Base-by-base conservation (phyloP, 441 rosid genomes). In the Rhodomyrtus psidioides region DNA sequence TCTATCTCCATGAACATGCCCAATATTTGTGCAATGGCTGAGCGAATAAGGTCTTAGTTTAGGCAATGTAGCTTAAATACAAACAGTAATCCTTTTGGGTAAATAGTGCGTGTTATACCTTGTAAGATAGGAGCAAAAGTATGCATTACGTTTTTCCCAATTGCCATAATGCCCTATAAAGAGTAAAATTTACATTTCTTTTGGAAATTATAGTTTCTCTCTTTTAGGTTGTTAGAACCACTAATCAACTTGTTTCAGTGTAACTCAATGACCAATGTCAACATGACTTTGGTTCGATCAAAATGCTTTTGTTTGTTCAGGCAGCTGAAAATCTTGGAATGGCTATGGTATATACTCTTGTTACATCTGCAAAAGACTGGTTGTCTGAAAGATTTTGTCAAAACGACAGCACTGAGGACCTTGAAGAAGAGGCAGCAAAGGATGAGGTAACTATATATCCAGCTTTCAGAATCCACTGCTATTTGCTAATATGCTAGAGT, bases 331-430 rank as follows among this genome's bases (percentile, higher is more conserved):
- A 95, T 88, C 97, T 97, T 88, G 98, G 99, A 81, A 95, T 95
- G 99, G 97, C 99, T 55, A 97, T 97, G 99, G 85, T 96, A 60
- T 97, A 97, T 92, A 95, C 99, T 55, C 90, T 97, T 89, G 95
- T 95, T 84, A 88, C 96, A 88, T 96, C 97, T 85, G 98, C 99
- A 86, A 93, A 96, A 88, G 99, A 96, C 84, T 97, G 99, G 98
- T 87, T 97, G 74, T 91, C 95, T 88, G 99, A 97, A 91, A 88
- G 87, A 89, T 97, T 93, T 90, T 89, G 97, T 85, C 92, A 91
- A 90, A 96, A 92, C 57, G 90, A 91, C 84, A 91, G 74, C 84
- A 87, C 82, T 85, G 97, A 92, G 51, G 53, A 83, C 59, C 87
- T 83, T 53, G 92, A 87, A 89, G 96, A 90, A 86, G 95, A 90